Percentiles rank a stretch among this genome's conserved stretches.
Conservation (phyloP, 1,284 basidiomycete species). For the Naganishia cerealis region DNA sequence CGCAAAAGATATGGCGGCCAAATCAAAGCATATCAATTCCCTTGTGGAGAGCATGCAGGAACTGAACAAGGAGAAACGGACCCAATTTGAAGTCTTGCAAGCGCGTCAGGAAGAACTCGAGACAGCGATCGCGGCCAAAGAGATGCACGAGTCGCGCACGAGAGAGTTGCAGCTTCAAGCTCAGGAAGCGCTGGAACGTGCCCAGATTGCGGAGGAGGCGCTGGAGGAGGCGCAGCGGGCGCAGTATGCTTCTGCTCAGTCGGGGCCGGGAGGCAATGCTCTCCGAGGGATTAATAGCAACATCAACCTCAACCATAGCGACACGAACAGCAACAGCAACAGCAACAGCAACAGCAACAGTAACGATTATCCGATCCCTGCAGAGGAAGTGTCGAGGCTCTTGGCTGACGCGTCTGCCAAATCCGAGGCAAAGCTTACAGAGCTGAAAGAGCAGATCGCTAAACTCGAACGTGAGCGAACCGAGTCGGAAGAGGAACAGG, state of each 20-base stretch:
- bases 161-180: constrained; percentile 82
- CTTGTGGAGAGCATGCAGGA: constrained; percentile 70
- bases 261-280: constrained; percentile 1
- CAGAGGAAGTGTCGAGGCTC: constrained; percentile 71
- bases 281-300: neutral
- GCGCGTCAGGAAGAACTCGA: constrained; percentile 82
- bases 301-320: neutral
- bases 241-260: constrained; percentile 23
- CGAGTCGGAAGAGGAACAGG: constrained; percentile 76
- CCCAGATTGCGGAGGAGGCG: constrained; percentile 70
- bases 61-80: constrained; percentile 69
- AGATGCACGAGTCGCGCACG: constrained; percentile 70
- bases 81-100: constrained; percentile 79
- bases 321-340: neutral
- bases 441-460: constrained; percentile 60
- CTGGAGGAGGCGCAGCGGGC: constrained; percentile 57
- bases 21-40: constrained; percentile 64
- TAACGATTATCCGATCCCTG: constrained; percentile 33
- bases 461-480: constrained; percentile 50
- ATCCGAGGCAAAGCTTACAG: constrained; percentile 71
- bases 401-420: constrained; percentile 73
- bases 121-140: constrained; percentile 70
- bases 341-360: neutral
- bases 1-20: constrained; percentile 66
- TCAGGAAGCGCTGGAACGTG: constrained; percentile 71